Evolutionary conservation across 805 yeast species (phyloP).

Genomic region (Yueomyces sinensis): DNA sequence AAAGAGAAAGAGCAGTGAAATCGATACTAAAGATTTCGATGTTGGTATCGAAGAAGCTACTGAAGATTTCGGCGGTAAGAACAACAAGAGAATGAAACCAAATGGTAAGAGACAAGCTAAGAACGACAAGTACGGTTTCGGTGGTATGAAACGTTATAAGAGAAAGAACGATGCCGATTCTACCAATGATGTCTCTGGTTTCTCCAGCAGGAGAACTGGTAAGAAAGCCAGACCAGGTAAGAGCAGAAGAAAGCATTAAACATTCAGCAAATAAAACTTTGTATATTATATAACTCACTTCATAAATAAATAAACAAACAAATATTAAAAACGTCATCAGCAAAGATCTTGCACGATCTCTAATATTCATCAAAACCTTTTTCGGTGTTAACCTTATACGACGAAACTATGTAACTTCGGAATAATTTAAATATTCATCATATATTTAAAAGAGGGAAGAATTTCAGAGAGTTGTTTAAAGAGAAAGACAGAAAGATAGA

Average conservation of each 20-base stretch:
- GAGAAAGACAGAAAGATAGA: too few relatives aligned
- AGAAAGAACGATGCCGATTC: constrained; percentile 64
- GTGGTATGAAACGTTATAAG: constrained; percentile 65
- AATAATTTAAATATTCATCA: too few relatives aligned
- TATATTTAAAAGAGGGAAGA: too few relatives aligned
- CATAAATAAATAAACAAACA: not conserved
- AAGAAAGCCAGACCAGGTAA: constrained; percentile 41
- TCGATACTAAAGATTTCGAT: constrained; percentile 44
- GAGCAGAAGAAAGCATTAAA: constrained; percentile 19
- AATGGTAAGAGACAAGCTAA: constrained; percentile 59
- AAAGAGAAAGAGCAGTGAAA: constrained; percentile 70
- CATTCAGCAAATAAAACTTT: too few relatives aligned
- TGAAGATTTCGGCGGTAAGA: constrained; percentile 21
- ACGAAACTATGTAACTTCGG: too few relatives aligned
- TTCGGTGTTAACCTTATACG: too few relatives aligned
- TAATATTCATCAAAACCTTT: too few relatives aligned
- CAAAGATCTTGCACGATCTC: too few relatives aligned
- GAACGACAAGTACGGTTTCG: constrained; percentile 60
- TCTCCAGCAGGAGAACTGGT: constrained; percentile 37
- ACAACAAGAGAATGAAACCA: constrained; percentile 27
- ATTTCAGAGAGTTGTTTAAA: too few relatives aligned
- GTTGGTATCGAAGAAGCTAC: constrained; percentile 82
- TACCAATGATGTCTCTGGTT: constrained; percentile 50
- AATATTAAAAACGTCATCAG: not conserved
- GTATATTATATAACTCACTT: not conserved